Evolutionary conservation across 352 stramenopile genomes (phyloP).

Genomic region (Halophytophthora batemanensis): DNA sequence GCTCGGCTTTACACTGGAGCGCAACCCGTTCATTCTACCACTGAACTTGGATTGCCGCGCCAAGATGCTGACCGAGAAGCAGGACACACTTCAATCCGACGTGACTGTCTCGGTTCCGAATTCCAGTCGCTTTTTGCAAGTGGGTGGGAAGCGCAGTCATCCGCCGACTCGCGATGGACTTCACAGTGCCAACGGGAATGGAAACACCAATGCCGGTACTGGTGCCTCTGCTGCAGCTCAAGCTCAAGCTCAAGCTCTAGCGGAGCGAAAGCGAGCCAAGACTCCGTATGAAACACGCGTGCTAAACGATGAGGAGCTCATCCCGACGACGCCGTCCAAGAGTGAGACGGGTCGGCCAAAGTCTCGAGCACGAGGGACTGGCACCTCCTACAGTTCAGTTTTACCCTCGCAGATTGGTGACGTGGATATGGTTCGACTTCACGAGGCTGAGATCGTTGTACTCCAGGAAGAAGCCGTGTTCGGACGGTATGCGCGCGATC

Average conservation of each 20-base stretch:
- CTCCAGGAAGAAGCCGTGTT: conserved; percentile 67
- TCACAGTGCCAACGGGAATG: neutral
- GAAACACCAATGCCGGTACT: neutral
- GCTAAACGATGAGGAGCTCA: conserved; percentile 81
- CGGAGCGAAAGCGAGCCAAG: conserved; percentile 61
- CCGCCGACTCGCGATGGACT: conserved; percentile 6
- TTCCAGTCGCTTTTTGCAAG: conserved; percentile 48
- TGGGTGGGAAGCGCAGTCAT: conserved; percentile 49
- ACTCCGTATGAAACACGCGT: conserved; percentile 82
- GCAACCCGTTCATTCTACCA: conserved; percentile 89
- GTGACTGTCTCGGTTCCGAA: conserved; percentile 6
- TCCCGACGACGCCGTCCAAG: conserved; percentile 29
- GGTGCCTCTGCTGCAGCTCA: conserved; percentile 21
- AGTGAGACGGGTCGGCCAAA: conserved; percentile 14
- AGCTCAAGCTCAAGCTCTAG: conserved; percentile 17
- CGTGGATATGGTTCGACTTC: conserved; percentile 79
- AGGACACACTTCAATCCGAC: neutral
- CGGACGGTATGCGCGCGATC: conserved; percentile 63
- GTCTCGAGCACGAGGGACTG: conserved; percentile 8
- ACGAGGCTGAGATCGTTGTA: conserved; percentile 59
- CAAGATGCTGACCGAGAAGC: conserved; percentile 14
- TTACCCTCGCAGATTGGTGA: conserved; percentile 78
- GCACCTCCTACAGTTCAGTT: conserved; percentile 17
- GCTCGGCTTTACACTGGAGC: conserved; percentile 79
- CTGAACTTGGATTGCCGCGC: conserved; percentile 66